A percentile compares a stretch with the other conserved stretches of the same genome.
These are phyloP conservation scores for Erodium trifolium DNA, from an alignment of 441 rosid genomes.

Conservation along the genomic window DNA sequence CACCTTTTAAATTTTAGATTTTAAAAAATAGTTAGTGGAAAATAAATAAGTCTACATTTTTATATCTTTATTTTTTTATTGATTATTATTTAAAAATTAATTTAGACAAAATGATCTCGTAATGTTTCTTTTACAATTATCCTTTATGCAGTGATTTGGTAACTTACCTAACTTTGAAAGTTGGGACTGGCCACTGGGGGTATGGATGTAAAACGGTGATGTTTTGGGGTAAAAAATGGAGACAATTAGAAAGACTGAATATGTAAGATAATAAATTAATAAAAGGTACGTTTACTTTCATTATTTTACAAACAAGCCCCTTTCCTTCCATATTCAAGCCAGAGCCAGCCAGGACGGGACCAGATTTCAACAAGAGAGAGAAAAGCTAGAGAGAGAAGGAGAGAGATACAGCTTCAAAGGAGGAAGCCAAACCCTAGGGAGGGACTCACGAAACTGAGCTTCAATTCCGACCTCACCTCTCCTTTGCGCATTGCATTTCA, in stretches of 20 bases:
- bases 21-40: too few species aligned
- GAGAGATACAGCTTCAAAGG: not conserved
- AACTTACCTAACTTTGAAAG: too few species aligned
- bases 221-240: not conserved
- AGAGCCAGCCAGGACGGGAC: conserved; percentile 13
- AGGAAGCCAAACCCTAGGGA: conserved; percentile 19
- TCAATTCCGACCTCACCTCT: conserved; percentile 12
- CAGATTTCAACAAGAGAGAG: conserved; percentile 2
- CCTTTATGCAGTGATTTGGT: too few species aligned
- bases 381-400: conserved; percentile 9
- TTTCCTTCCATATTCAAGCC: not conserved
- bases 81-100: too few species aligned
- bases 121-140: too few species aligned
- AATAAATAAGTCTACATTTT: too few species aligned
- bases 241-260: not conserved
- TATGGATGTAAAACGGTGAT: not conserved
- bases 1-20: too few species aligned
- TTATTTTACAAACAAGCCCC: conserved; percentile 18
- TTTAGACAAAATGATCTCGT: too few species aligned
- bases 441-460: conserved; percentile 5
- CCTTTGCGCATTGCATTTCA: conserved; percentile 26
- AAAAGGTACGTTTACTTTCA: not conserved
- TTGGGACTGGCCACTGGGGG: not conserved
- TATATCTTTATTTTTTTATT: too few species aligned
- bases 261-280: not conserved